A percentile compares a stretch with the other conserved stretches of the same genome.
Conservation (phyloP, 371 early-diverging fungal species). For the Coemansia sp. region DNA sequence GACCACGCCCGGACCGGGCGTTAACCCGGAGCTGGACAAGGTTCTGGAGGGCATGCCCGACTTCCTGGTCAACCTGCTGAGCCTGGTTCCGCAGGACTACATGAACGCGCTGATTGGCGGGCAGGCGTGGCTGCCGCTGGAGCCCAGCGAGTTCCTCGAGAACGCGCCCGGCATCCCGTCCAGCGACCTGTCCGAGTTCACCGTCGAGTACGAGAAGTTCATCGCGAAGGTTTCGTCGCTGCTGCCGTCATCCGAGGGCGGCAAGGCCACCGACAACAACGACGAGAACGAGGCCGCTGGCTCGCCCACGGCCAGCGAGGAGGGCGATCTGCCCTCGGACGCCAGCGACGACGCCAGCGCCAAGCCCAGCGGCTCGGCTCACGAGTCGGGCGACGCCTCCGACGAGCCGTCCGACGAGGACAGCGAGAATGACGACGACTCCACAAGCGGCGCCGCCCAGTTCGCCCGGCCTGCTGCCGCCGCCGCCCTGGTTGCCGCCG, state of each 20-base stretch:
- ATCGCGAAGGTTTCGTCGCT: slow-evolving; percentile 24
- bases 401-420: background rate
- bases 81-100: slow-evolving; percentile 23
- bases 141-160: slow-evolving; percentile 21
- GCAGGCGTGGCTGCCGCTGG: slow-evolving; percentile 27
- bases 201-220: slow-evolving; percentile 35
- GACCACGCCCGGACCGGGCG: slow-evolving; percentile 13
- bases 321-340: background rate
- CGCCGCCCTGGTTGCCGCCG: slow-evolving; percentile 25
- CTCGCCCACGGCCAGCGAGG: slow-evolving; percentile 7
- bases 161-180: slow-evolving; percentile 29
- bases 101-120: slow-evolving; percentile 30
- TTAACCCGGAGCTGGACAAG: slow-evolving; percentile 21
- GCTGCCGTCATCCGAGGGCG: slow-evolving; percentile 17
- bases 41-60: slow-evolving; percentile 31
- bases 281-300: background rate
- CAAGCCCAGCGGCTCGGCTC: background rate
- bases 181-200: slow-evolving; percentile 12
- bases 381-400: background rate
- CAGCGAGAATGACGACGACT: background rate
- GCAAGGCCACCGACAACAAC: background rate
- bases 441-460: slow-evolving; percentile 14
- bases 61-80: slow-evolving; percentile 22
- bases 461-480: slow-evolving; percentile 18
- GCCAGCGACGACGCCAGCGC: background rate